These are phyloP conservation scores for Xylaria hypoxylon DNA, from an alignment of 2,329 filamentous ascomycete genomes.

Conservation along the genomic window DNA sequence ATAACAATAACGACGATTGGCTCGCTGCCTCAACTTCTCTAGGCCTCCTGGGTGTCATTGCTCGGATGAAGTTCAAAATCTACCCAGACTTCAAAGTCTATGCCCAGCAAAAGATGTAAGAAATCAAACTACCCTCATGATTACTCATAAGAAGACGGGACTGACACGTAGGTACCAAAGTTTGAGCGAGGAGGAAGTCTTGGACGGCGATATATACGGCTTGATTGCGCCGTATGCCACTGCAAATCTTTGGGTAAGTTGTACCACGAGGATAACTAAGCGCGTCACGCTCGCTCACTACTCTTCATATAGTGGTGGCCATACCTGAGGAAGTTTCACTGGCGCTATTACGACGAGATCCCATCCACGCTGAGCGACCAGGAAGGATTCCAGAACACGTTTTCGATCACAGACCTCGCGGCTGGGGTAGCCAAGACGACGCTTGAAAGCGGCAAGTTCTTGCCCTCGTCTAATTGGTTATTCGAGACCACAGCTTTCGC, in stretches of 20 bases:
- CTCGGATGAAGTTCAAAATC: slow-evolving; percentile 61
- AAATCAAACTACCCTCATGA: neutral
- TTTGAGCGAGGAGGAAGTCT: slow-evolving; percentile 59
- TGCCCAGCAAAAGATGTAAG: slow-evolving; percentile 62
- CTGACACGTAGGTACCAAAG: slow-evolving; percentile 45
- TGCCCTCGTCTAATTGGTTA: slow-evolving; percentile 61
- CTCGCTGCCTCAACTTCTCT: slow-evolving; percentile 63
- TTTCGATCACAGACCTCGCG: slow-evolving; percentile 60
- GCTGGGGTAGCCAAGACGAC: slow-evolving; percentile 55
- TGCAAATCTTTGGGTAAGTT: slow-evolving; percentile 62
- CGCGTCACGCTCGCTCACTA: neutral
- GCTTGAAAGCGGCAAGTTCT: slow-evolving; percentile 61
- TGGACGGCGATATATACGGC: slow-evolving; percentile 62
- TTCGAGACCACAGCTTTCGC: slow-evolving; percentile 63
- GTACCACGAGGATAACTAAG: neutral
- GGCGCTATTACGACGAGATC: slow-evolving; percentile 64
- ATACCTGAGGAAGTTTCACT: slow-evolving; percentile 63
- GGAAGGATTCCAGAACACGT: slow-evolving; percentile 64
- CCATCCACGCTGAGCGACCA: slow-evolving; percentile 55
- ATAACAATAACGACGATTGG: slow-evolving; percentile 61
- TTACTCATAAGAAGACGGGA: neutral
- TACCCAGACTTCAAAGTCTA: slow-evolving; percentile 65
- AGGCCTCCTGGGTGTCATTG: slow-evolving; percentile 61
- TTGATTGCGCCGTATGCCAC: slow-evolving; percentile 63
- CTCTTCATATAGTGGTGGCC: slow-evolving; percentile 61